A percentile compares a stretch with the other conserved stretches of the same genome.
Conservation (phyloP, 768 basidiomycete genomes). For the Tricholomella constricta region DNA sequence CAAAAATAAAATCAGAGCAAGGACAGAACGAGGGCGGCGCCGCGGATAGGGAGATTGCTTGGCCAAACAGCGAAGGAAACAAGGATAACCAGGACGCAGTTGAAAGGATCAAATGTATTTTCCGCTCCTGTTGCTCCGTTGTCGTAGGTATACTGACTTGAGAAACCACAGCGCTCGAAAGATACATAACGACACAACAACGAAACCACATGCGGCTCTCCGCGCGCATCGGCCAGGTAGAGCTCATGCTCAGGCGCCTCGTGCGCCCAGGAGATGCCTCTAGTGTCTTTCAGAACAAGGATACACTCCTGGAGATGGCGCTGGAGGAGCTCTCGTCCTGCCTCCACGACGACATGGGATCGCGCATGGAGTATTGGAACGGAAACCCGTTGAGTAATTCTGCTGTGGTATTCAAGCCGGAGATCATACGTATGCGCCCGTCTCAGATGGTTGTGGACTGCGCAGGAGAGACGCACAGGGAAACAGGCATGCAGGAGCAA, state of each 20-base stretch:
- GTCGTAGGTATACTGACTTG: not conserved
- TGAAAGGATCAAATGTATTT: no score
- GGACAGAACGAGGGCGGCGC: no score
- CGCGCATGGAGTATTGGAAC: not conserved
- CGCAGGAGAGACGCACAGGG: no score
- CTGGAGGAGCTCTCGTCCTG: slow-evolving; percentile 1
- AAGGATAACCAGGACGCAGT: no score
- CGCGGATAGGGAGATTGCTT: no score
- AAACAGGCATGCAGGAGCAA: no score
- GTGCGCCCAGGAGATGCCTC: not conserved
- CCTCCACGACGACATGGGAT: slow-evolving; percentile 1
- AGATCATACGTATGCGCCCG: not conserved
- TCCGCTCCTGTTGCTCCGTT: no score
- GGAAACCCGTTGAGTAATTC: not conserved
- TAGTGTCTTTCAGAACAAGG: not conserved
- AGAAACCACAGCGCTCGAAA: not conserved
- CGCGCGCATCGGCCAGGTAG: not conserved
- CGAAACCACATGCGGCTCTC: not conserved
- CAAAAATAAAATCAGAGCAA: no score
- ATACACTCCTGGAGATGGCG: not conserved
- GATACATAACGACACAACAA: not conserved
- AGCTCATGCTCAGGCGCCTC: not conserved
- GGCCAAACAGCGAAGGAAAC: no score
- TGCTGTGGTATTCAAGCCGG: not conserved
- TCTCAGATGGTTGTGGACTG: no score